A percentile compares a stretch with the other conserved stretches of the same genome.
These are phyloP conservation scores for Delitschia confertaspora DNA, from an alignment of 495 filamentous ascomycete genomes.

Conservation along the genomic window DNA sequence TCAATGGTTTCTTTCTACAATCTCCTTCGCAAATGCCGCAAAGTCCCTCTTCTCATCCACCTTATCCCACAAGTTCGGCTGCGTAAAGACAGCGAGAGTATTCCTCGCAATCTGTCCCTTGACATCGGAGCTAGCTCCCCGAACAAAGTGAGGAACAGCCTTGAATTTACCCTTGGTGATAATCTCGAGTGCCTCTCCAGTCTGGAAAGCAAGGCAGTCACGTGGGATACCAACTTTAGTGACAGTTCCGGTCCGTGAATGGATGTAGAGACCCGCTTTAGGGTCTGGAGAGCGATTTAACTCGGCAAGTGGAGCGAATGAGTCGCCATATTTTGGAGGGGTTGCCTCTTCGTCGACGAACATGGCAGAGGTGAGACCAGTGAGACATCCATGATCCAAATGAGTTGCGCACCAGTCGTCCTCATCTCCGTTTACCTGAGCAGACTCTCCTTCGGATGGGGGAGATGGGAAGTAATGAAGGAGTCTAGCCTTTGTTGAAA, in stretches of 20 bases:
- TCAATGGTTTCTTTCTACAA: conserved; percentile 63
- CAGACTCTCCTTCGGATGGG: conserved; percentile 15
- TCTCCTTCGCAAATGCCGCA: conserved; percentile 77
- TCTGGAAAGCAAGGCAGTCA: conserved; percentile 92
- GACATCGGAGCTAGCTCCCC: conserved; percentile 48
- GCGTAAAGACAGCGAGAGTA: conserved; percentile 94
- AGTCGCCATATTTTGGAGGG: conserved; percentile 36
- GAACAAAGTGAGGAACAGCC: conserved; percentile 94
- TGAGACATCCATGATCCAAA: conserved; percentile 86
- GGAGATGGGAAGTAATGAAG: conserved; percentile 84
- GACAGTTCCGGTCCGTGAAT: conserved; percentile 64
- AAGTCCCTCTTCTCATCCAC: conserved; percentile 71
- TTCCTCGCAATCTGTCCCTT: conserved; percentile 63
- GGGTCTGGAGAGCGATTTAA: conserved; percentile 68
- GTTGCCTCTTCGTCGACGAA: conserved; percentile 70
- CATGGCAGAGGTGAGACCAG: conserved; percentile 89
- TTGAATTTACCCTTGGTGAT: conserved; percentile 84
- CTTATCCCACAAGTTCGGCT: conserved; percentile 84
- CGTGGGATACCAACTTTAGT: conserved; percentile 83
- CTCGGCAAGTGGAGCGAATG: conserved; percentile 51
- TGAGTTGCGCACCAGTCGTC: conserved; percentile 98
- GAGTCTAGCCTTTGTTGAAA: conserved; percentile 84
- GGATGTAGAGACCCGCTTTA: conserved; percentile 81
- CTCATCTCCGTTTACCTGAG: conserved; percentile 11
- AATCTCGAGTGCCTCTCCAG: conserved; percentile 78